phyloP scores from a whole-genome alignment of 2,329 filamentous ascomycete genomes.

The Trichoderma sp. region DNA sequence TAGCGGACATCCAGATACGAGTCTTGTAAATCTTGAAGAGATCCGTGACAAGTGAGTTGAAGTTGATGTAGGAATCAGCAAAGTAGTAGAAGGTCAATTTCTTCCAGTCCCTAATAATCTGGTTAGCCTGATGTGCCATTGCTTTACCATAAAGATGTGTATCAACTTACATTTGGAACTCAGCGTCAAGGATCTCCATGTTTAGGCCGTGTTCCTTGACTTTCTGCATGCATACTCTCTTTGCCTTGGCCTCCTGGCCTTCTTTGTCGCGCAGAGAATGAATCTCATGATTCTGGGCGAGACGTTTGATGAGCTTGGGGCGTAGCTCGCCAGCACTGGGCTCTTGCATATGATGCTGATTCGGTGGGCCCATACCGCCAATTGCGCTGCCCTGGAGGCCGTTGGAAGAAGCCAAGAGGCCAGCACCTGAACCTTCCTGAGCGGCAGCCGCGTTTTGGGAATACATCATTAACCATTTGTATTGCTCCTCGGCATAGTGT shows the following conservation, averaged over 20 bases:
- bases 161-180: conserved; percentile 89
- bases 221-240: conserved; percentile 95
- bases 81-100: conserved; percentile 99
- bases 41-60: conserved; percentile 95
- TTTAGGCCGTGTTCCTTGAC: conserved; percentile 91
- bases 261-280: conserved; percentile 90
- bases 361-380: conserved; percentile 77
- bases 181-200: conserved; percentile 98
- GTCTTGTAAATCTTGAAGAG: conserved; percentile 99
- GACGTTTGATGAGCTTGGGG: conserved; percentile 94
- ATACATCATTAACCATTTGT: conserved; percentile 99
- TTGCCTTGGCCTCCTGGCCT: conserved; percentile 95
- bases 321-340: conserved; percentile 76
- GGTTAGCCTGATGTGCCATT: not conserved
- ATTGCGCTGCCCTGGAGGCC: conserved; percentile 71
- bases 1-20: conserved; percentile 98
- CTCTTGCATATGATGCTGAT: conserved; percentile 73
- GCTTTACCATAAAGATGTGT: not conserved
- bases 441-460: conserved; percentile 73
- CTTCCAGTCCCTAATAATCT: conserved; percentile 81
- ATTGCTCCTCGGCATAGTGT: conserved; percentile 91
- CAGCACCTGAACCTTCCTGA: conserved; percentile 63
- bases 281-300: conserved; percentile 90
- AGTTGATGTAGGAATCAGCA: conserved; percentile 97
- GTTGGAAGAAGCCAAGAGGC: conserved; percentile 66